These are phyloP conservation scores for Rhododendron simsii DNA, from an alignment of 148 eudicot species.

Conservation along the genomic window DNA sequence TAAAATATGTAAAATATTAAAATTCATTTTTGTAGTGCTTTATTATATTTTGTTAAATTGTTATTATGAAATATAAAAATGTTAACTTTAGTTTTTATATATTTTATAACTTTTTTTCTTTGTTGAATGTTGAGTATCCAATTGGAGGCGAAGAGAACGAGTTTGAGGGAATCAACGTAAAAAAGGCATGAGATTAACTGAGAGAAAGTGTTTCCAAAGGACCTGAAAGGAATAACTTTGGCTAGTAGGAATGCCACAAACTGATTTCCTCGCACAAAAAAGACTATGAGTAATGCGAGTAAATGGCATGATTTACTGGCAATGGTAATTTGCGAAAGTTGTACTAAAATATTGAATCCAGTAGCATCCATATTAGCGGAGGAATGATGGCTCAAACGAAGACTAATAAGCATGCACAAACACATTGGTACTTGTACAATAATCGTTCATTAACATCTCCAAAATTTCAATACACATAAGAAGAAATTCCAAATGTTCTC, in stretches of 20 bases:
- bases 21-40: too few relatives aligned
- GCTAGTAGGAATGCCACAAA: background rate
- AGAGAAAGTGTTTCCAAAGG: background rate
- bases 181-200: too few relatives aligned
- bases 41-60: too few relatives aligned
- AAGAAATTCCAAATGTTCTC: background rate
- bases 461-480: background rate
- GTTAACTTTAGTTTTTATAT: too few relatives aligned
- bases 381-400: background rate
- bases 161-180: too few relatives aligned
- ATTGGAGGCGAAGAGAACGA: too few relatives aligned
- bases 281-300: background rate
- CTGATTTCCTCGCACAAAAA: background rate
- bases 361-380: background rate
- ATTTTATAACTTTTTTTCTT: too few relatives aligned
- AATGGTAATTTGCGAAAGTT: background rate
- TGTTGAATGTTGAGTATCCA: too few relatives aligned
- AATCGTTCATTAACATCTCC: background rate
- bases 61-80: too few relatives aligned
- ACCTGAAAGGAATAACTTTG: background rate
- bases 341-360: background rate
- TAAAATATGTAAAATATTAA: too few relatives aligned
- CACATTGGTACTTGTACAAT: background rate
- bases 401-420: background rate
- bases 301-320: background rate